Evolutionary conservation across 1,139 yeast genomes (phyloP).

Genomic region (Yamadazyma membranifaciens): DNA sequence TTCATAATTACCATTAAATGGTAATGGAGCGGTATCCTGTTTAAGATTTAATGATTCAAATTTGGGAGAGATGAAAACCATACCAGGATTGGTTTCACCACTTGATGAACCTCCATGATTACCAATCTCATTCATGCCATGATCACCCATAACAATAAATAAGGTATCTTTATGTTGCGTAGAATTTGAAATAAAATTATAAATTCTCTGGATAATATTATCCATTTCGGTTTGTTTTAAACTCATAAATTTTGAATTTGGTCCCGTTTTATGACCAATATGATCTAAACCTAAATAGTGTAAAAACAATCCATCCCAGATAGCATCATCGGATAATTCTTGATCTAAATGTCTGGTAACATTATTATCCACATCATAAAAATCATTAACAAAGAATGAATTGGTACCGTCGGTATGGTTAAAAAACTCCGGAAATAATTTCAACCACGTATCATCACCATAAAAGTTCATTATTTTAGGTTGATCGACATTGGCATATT

Average conservation of each 20-base stretch:
- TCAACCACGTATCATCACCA: slow-evolving; percentile 98
- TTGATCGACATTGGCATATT: slow-evolving; percentile 26
- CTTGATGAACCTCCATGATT: slow-evolving; percentile 94
- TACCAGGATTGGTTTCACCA: slow-evolving; percentile 88
- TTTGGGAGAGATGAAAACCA: slow-evolving; percentile 65
- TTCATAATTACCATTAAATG: slow-evolving; percentile 38
- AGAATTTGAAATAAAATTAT: slow-evolving; percentile 30
- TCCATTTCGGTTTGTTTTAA: slow-evolving; percentile 88
- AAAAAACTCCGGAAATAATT: slow-evolving; percentile 72
- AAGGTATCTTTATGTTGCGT: slow-evolving; percentile 49
- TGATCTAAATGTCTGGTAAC: slow-evolving; percentile 81
- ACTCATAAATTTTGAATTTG: slow-evolving; percentile 75
- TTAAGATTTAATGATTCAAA: slow-evolving; percentile 31
- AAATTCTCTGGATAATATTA: slow-evolving; percentile 52
- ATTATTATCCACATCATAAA: slow-evolving; percentile 87
- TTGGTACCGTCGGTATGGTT: slow-evolving; percentile 78
- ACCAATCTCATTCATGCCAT: slow-evolving; percentile 92
- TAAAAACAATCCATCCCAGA: slow-evolving; percentile 84
- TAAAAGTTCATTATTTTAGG: slow-evolving; percentile 62
- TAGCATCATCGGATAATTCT: slow-evolving; percentile 39
- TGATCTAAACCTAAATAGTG: slow-evolving; percentile 95
- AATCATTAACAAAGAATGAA: slow-evolving; percentile 92
- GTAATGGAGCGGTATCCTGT: slow-evolving; percentile 33
- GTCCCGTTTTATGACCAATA: slow-evolving; percentile 97
- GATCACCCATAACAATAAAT: slow-evolving; percentile 84